Evolutionary conservation across 345 rosid genomes (phyloP).

Genomic region (Eucalyptus virginea): DNA sequence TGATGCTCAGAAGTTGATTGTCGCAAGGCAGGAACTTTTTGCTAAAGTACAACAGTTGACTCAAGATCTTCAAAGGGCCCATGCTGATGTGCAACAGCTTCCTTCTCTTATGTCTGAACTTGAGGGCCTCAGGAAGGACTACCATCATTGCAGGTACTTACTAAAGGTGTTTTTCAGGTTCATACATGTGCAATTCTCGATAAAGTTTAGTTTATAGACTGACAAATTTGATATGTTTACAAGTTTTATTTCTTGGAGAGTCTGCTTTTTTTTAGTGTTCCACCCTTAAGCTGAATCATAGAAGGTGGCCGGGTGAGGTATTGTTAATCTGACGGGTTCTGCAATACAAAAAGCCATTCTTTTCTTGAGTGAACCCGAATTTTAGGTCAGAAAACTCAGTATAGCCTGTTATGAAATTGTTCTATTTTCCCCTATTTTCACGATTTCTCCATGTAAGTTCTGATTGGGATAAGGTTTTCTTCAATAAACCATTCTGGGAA

Average conservation of each 20-base stretch:
- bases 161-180: neutral
- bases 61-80: conserved; percentile 71
- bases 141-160: conserved; percentile 81
- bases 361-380: neutral
- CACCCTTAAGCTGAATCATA: neutral
- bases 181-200: neutral
- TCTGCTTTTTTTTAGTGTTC: neutral
- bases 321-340: neutral
- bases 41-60: conserved; percentile 63
- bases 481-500: neutral
- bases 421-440: neutral
- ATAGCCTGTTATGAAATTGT: neutral
- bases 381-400: neutral
- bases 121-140: conserved; percentile 75
- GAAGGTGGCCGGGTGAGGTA: neutral
- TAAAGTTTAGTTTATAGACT: neutral
- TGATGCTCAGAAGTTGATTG: conserved; percentile 65
- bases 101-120: conserved; percentile 77
- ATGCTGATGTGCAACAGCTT: conserved; percentile 65
- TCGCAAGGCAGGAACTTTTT: conserved; percentile 71
- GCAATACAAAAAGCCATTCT: neutral
- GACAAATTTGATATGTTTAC: neutral
- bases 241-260: neutral
- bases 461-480: neutral
- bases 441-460: neutral